Base-by-base conservation (phyloP, 192 early-diverging fungal genomes). In the Coemansia sp. region DNA sequence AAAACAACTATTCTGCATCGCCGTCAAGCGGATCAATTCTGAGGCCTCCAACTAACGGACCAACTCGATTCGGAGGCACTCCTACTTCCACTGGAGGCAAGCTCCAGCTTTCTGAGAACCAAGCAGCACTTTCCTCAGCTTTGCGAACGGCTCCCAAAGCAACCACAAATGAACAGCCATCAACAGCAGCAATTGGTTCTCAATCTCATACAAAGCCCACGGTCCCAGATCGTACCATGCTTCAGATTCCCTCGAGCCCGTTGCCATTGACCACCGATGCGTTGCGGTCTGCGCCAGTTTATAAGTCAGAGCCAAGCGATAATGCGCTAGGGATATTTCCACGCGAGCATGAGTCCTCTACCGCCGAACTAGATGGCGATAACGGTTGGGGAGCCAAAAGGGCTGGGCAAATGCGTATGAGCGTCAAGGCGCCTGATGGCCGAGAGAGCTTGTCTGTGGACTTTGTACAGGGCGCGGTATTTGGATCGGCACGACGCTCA, bases 381-480 rank as follows among this genome's bases (percentile, higher is more conserved):
- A 10, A 10, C 6, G 33, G 10, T 7, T 9, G 10, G 33, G 33
- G 33, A 35, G 6, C 33, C 33, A 35, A 35, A 35, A 48, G 19
- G 38, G 19, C 53, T 26, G 49, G 48, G 11, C 58, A 54, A 12
- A 55, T 68, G 65, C 66, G 66, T 15, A 76, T 69, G 66, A 69
- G 66, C 37, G 62, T 69, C 44, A 59, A 40, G 21, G 61, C 72
- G 12, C 45, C 67, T 8, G 72, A 76, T 30, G 72, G 72, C 38
- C 58, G 58, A 20, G 72, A 76, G 33, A 76, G 74, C 53, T n/a
- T 78, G 52, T 78, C 74, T 14, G 46, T 50, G n/a, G 68, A 78
- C 14, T 71, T 78, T 63, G 61, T 78, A 12, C 69, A 78, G 54
- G 74, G 74, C 36, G 74, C 74, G 0, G 74, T 78, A 15, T 78